A percentile compares a stretch with the other conserved stretches of the same genome.
phyloP scores from a whole-genome alignment of 768 basidiomycete species.

The Imleria badia region DNA sequence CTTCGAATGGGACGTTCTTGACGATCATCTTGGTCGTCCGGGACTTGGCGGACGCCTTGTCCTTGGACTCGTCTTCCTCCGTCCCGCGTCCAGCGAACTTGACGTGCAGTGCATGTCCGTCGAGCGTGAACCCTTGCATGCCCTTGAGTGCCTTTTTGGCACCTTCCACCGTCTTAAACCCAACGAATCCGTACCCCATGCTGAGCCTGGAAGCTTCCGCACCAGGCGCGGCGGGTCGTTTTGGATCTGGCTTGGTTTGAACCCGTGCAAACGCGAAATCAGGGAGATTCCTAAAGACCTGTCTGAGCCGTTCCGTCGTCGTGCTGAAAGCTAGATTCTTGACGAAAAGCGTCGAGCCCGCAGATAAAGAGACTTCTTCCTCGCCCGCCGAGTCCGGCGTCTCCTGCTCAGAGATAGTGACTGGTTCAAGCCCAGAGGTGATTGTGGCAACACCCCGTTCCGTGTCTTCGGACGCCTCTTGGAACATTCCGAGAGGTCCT shows the following conservation, averaged over 20 bases:
- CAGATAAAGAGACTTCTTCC: conserved; percentile 43
- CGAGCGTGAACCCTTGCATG: conserved; percentile 79
- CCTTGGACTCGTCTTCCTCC: conserved; percentile 53
- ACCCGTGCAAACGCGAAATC: conserved; percentile 85
- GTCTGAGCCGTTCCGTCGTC: conserved; percentile 65
- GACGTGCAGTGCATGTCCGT: conserved; percentile 82
- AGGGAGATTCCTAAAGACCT: conserved; percentile 72
- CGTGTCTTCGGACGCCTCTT: conserved; percentile 35
- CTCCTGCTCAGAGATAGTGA: conserved; percentile 47
- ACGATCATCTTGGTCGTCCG: conserved; percentile 93
- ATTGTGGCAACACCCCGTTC: conserved; percentile 12
- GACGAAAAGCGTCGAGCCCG: conserved; percentile 85
- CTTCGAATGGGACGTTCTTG: conserved; percentile 98
- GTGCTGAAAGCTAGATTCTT: conserved; percentile 97
- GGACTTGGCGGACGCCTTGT: conserved; percentile 44
- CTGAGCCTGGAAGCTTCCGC: conserved; percentile 57
- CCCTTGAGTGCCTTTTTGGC: conserved; percentile 75
- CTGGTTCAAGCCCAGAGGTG: conserved; percentile 27
- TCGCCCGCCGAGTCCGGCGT: conserved; percentile 34
- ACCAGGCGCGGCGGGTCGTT: conserved; percentile 43
- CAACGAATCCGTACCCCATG: conserved; percentile 97
- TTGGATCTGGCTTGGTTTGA: conserved; percentile 89
- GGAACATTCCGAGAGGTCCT: conserved; percentile 84
- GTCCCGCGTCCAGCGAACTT: conserved; percentile 83
- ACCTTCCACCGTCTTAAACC: conserved; percentile 73